Evolutionary conservation across 371 early-diverging fungal species (phyloP).

Genomic region (Rhizopus stolonifer): DNA sequence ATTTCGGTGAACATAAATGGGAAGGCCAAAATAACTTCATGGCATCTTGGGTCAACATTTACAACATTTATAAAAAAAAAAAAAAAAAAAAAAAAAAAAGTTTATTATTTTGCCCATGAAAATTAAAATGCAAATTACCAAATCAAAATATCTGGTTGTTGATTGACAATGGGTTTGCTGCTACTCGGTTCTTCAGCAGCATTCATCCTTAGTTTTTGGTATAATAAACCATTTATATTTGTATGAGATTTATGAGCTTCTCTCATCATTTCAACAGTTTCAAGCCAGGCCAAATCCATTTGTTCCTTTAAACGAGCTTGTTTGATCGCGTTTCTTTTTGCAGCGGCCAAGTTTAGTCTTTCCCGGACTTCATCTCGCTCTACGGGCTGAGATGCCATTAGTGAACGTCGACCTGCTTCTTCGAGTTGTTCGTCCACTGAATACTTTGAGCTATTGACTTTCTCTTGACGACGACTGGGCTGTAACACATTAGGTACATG

Average conservation of each 20-base stretch:
- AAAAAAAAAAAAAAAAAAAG: neutral
- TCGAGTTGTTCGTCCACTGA: neutral
- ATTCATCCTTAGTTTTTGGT: neutral
- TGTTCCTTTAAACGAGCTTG: conserved; percentile 11
- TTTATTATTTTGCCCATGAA: neutral
- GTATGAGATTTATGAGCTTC: neutral
- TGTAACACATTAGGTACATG: neutral
- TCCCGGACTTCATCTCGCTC: conserved; percentile 2
- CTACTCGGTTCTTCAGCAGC: neutral
- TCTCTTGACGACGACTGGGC: neutral
- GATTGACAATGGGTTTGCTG: neutral
- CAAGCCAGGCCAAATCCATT: conserved; percentile 8
- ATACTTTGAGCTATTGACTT: neutral
- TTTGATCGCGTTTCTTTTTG: conserved; percentile 10
- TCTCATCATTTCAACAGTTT: conserved; percentile 6
- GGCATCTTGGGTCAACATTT: conserved; percentile 20
- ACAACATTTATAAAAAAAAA: neutral
- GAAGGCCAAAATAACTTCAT: conserved; percentile 51
- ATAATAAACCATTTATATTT: neutral
- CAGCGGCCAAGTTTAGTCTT: conserved; percentile 12
- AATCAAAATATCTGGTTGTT: neutral
- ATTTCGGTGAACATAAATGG: conserved; percentile 37
- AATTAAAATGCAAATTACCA: neutral
- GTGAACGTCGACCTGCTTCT: neutral
- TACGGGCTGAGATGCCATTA: neutral